Conservation (phyloP, 768 basidiomycete species). For the Asterophora lycoperdoides region DNA sequence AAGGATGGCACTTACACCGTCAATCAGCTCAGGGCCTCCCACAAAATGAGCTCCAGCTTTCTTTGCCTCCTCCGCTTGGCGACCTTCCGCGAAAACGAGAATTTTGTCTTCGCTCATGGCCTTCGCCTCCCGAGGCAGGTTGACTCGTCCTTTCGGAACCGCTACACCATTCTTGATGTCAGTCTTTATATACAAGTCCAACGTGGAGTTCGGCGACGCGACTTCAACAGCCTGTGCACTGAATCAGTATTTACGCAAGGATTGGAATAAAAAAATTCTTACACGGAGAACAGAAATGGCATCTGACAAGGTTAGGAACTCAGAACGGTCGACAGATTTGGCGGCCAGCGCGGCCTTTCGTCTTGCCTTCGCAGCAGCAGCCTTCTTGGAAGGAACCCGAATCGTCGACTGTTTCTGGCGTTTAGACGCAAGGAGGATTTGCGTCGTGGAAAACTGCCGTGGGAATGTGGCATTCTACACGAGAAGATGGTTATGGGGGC, state of each 20-base stretch:
- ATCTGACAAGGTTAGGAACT: slow-evolving; percentile 61
- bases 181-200: slow-evolving; percentile 79
- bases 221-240: slow-evolving; percentile 74
- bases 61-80: slow-evolving; percentile 76
- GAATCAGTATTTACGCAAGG: slow-evolving; percentile 1
- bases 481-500: not conserved
- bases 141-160: slow-evolving; percentile 87
- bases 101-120: slow-evolving; percentile 67
- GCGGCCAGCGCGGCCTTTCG: slow-evolving; percentile 51
- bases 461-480: slow-evolving; percentile 11
- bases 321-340: slow-evolving; percentile 54
- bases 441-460: slow-evolving; percentile 53
- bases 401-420: slow-evolving; percentile 47
- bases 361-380: slow-evolving; percentile 59
- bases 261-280: slow-evolving; percentile 23
- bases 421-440: slow-evolving; percentile 40
- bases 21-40: slow-evolving; percentile 85
- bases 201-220: slow-evolving; percentile 66
- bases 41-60: slow-evolving; percentile 87
- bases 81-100: slow-evolving; percentile 90
- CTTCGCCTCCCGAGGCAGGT: slow-evolving; percentile 78
- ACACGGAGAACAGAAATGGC: slow-evolving; percentile 73
- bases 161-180: slow-evolving; percentile 72
- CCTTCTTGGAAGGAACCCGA: slow-evolving; percentile 64
- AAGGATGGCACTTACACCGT: slow-evolving; percentile 58